These are phyloP conservation scores for Allomyces arbusculus DNA, from an alignment of 192 early-diverging fungal species.

Conservation along the genomic window DNA sequence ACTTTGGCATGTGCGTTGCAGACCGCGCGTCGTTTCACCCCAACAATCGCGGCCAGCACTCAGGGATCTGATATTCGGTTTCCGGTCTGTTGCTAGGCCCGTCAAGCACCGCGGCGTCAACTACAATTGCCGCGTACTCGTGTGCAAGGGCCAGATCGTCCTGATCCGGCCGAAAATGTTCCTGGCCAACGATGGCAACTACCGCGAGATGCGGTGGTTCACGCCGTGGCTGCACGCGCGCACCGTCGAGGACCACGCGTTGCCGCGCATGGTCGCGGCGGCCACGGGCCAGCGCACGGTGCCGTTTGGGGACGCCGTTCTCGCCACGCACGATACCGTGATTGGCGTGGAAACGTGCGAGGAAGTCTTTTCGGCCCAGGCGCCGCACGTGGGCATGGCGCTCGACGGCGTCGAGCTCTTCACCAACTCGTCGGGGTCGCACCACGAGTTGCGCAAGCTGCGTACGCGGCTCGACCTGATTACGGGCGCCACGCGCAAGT, in stretches of 20 bases:
- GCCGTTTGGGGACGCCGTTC: slow-evolving; percentile 78
- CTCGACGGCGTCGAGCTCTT: slow-evolving; percentile 95
- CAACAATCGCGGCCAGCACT: not conserved
- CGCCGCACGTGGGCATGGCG: slow-evolving; percentile 82
- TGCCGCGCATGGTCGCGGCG: slow-evolving; percentile 61
- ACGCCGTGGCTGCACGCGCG: slow-evolving; percentile 51
- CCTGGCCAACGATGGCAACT: slow-evolving; percentile 95
- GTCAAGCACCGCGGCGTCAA: slow-evolving; percentile 72
- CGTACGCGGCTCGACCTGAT: slow-evolving; percentile 71
- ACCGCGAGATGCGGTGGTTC: slow-evolving; percentile 92
- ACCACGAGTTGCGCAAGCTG: slow-evolving; percentile 92
- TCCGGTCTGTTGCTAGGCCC: slow-evolving; percentile 33
- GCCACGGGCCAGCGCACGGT: slow-evolving; percentile 64
- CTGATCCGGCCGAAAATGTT: slow-evolving; percentile 93
- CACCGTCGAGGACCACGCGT: slow-evolving; percentile 47
- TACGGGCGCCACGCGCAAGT: slow-evolving; percentile 69
- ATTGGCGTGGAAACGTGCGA: slow-evolving; percentile 92
- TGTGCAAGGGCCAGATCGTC: slow-evolving; percentile 58
- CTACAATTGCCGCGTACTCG: slow-evolving; percentile 93
- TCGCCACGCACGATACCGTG: slow-evolving; percentile 62
- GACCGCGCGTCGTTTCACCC: slow-evolving; percentile 1
- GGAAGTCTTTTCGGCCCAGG: slow-evolving; percentile 87
- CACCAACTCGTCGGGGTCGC: slow-evolving; percentile 83
- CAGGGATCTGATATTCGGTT: not conserved
- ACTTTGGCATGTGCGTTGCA: slow-evolving; percentile 75